Evolutionary conservation across 768 basidiomycete genomes (phyloP), one percentile per base, ranked within the genome.

Genomic region (Chlorophyllum brunneum): DNA sequence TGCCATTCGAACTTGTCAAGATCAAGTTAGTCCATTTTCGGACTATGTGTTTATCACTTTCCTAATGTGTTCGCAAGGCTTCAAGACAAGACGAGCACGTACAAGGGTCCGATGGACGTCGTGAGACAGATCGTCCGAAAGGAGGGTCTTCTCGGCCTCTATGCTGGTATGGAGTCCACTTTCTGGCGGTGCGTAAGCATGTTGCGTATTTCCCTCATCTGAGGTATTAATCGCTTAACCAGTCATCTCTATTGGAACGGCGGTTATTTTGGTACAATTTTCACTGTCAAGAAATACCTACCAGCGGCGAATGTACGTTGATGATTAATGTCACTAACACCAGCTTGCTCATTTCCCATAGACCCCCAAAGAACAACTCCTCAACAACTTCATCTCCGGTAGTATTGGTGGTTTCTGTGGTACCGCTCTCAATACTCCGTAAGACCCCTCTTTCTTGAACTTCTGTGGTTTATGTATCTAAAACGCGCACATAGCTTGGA

Each of bases 1-100:
- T 98, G 1, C 97, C 97, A 0, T 99, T 98, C 62, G 97, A 99
- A 68, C 82, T 93, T 20, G 91, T 94, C 48, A 93, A 94, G 66
- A 93, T 94, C 68, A 88, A 85, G 88, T 79, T 52, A 11, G 67
- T 62, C 18, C 13, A 38, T 20, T 41, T 18, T 39, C 24, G 41
- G 22, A 24, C 29, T 11, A 43, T 15, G 27, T 16, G 2, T 23
- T 47, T 15, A 31, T 33, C 15, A 40, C 42, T 30, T 54, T 16
- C 38, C 45, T 6, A 51, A 48, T 9, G 33, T 7, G n/a, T 54
- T 11, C 4, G 16, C 8, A 22, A 86, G 92, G 61, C 71, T 98
- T 31, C 97, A 98, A 72, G 95, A 98, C 68, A 97, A 97, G 68
- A 75, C 80, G 22, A 92, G 89, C 58, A 92, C 86, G 1, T 98